Conservation (phyloP, 768 basidiomycete species). For the Pleurotus platypus region DNA sequence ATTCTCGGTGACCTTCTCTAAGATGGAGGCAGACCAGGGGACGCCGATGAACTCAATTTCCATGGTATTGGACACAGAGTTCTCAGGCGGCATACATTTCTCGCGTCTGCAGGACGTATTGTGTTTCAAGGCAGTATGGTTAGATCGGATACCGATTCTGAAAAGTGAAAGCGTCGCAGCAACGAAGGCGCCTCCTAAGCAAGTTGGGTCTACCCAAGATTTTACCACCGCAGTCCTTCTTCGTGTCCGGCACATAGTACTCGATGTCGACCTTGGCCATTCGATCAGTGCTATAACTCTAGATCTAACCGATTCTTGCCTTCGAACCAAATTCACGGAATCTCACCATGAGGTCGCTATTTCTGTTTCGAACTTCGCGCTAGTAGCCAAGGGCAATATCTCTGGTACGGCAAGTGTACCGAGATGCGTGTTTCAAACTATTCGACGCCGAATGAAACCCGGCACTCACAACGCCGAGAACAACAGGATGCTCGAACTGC, state of each 20-base stretch:
- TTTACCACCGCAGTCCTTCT: constrained; percentile 64
- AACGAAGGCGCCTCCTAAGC: constrained; percentile 18
- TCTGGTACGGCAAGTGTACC: constrained; percentile 67
- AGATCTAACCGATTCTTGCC: constrained; percentile 55
- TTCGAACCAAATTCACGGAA: constrained; percentile 67
- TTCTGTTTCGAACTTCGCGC: constrained; percentile 57
- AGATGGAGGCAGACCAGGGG: constrained; percentile 34
- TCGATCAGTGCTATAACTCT: constrained; percentile 74
- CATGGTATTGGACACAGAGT: constrained; percentile 79
- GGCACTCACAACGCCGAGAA: constrained; percentile 26
- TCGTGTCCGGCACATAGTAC: constrained; percentile 66
- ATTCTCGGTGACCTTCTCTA: constrained; percentile 72
- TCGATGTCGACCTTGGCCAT: constrained; percentile 83
- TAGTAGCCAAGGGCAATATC: constrained; percentile 70
- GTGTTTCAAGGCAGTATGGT: constrained; percentile 94
- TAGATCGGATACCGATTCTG: constrained; percentile 82
- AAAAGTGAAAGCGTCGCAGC: constrained; percentile 33
- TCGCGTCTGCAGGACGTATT: constrained; percentile 88
- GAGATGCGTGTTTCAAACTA: constrained; percentile 73
- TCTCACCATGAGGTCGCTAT: constrained; percentile 59
- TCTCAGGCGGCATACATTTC: constrained; percentile 75
- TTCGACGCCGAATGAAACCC: constrained; percentile 48
- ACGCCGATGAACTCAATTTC: constrained; percentile 55
- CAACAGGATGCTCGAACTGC: constrained; percentile 65
- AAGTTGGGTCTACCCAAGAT: constrained; percentile 20